Conservation (phyloP, 1,284 basidiomycete genomes). For the Tilletiaria anomala region DNA sequence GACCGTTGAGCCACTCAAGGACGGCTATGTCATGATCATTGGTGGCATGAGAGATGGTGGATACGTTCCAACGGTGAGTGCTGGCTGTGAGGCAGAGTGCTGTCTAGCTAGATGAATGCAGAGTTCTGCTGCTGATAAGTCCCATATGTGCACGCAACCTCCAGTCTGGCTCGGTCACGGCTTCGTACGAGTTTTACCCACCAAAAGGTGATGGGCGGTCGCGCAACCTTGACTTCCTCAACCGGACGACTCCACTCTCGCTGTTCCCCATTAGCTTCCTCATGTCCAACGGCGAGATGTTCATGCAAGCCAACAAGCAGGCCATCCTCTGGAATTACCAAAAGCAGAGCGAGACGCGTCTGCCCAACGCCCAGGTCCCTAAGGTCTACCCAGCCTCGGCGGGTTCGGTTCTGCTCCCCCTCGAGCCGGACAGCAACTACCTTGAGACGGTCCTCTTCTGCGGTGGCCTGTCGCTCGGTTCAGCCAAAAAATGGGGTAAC, state of each 20-base stretch:
- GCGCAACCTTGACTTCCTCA: conserved; percentile 7
- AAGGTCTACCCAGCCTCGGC: conserved; percentile 29
- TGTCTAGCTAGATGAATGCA: not conserved
- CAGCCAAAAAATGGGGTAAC: conserved; percentile 20
- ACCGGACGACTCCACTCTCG: conserved; percentile 22
- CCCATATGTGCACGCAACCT: not conserved
- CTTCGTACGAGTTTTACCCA: conserved; percentile 28
- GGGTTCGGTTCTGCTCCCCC: conserved; percentile 21
- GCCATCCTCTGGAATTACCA: conserved; percentile 23
- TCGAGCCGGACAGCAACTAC: conserved; percentile 22
- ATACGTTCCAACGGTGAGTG: not conserved
- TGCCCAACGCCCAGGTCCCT: conserved; percentile 8
- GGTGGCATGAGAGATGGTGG: conserved; percentile 27
- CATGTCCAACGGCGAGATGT: conserved; percentile 24
- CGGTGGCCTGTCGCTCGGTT: conserved; percentile 20
- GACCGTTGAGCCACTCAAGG: conserved; percentile 21
- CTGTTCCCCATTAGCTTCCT: conserved; percentile 27
- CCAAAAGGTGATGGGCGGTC: conserved; percentile 11
- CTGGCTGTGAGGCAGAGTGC: not conserved
- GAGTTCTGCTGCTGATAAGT: not conserved
- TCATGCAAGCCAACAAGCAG: conserved; percentile 18
- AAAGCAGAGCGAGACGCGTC: conserved; percentile 9
- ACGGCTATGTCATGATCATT: conserved; percentile 20
- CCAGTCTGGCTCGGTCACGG: not conserved
- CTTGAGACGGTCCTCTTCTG: conserved; percentile 28